Evolutionary conservation across 768 basidiomycete genomes (phyloP), one percentile per base, ranked within the genome.

Genomic region (Candolleomyces eurysporus): DNA sequence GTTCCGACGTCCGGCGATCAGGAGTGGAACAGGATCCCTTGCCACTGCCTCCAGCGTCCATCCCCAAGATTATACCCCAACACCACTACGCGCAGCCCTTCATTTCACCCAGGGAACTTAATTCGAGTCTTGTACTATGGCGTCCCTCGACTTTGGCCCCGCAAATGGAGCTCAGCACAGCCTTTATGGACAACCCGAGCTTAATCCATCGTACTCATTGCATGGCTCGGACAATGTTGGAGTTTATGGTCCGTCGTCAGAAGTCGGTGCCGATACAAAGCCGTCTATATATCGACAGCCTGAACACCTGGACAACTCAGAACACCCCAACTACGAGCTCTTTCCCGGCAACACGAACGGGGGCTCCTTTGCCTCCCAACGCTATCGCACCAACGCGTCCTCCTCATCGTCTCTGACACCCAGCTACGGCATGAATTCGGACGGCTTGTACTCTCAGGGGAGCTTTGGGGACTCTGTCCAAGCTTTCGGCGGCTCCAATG

Each of bases 381-480:
- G 88, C 67, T 90, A 90, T 75, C 84, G 87, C 62, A 79, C 86
- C 48, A 89, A 88, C 77, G 86, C 86, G 36, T 87, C 88, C 55
- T 89, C 89, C 0, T 85, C 87, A 22, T 86, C 87, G 7, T 88
- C 87, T n/a, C 78, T 88, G 10, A 81, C 77, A n/a, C 82, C 82
- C 49, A 73, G 71, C 63, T 88, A 85, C 69, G 72, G 71, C 51
- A 80, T 88, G 61, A 75, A 78, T 64, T 76, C 81, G 31, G 87
- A 92, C 64, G 58, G 76, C 60, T 71, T 90, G 48, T 91, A 89
- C 71, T 71, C 83, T 3, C 84, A 85, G 61, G 66, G 81, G 43
- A 78, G 83, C 46, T 89, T 89, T 72, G 72, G 75, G 17, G 90
- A 90, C 68, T 74, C 84, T 8, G 77, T 88, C 0, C 80, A 84